These are phyloP conservation scores for Neofusicoccum parvum DNA, from an alignment of 2,329 filamentous ascomycete species.

Conservation along the genomic window DNA sequence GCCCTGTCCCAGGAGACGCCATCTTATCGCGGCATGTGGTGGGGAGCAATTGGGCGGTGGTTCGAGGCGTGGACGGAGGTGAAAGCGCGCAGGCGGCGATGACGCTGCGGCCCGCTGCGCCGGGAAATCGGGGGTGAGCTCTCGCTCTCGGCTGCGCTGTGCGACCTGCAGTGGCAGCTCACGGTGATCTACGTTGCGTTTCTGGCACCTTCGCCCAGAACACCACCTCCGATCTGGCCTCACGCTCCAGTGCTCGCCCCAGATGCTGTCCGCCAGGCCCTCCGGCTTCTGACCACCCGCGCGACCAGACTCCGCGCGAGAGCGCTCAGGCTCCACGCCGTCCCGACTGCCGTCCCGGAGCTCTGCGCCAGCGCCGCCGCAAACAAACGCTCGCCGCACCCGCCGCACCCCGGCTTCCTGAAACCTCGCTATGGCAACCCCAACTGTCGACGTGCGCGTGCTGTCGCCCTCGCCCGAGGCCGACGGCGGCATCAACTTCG, in stretches of 20 bases:
- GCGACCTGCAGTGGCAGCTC: constrained; percentile 9
- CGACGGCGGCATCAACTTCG: constrained; percentile 36
- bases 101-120: constrained; percentile 15
- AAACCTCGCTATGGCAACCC: background rate
- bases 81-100: constrained; percentile 1
- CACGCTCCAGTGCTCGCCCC: background rate
- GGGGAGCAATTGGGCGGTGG: background rate
- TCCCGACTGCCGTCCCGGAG: constrained; percentile 22
- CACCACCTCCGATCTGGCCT: constrained; percentile 8
- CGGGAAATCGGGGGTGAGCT: background rate
- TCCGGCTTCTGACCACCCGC: background rate
- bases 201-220: constrained; percentile 3
- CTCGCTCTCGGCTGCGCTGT: background rate
- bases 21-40: constrained; percentile 18
- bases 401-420: constrained; percentile 31
- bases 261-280: background rate
- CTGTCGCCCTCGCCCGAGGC: constrained; percentile 43
- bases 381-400: constrained; percentile 29
- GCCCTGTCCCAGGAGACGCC: constrained; percentile 10
- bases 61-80: background rate
- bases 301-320: background rate
- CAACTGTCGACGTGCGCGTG: constrained; percentile 39
- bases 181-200: constrained; percentile 12
- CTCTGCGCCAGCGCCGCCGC: background rate
- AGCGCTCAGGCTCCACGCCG: background rate